Evolutionary conservation across 2,329 filamentous ascomycete genomes (phyloP).

Genomic region (Venturia oleaginea): DNA sequence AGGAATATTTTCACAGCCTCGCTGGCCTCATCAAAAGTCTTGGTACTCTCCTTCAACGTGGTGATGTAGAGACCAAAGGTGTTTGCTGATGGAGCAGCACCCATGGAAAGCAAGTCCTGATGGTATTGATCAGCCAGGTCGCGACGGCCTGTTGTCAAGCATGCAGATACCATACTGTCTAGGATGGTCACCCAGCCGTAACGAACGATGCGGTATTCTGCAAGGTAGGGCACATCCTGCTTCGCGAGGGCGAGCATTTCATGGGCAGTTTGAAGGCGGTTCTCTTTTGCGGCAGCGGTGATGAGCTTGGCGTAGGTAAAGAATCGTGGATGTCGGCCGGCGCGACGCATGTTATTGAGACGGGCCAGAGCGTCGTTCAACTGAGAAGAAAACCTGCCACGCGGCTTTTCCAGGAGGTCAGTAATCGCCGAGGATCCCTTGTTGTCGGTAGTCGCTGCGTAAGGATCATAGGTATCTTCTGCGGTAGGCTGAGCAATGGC

Average conservation of each 20-base stretch:
- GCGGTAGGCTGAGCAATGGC: slow-evolving; percentile 48
- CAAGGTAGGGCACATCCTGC: slow-evolving; percentile 73
- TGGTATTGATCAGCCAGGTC: slow-evolving; percentile 77
- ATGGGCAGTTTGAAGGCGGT: slow-evolving; percentile 71
- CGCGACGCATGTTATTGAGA: slow-evolving; percentile 87
- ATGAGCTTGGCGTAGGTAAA: slow-evolving; percentile 97
- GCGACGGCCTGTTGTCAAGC: slow-evolving; percentile 73
- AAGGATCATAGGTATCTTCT: slow-evolving; percentile 84
- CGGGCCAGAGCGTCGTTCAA: slow-evolving; percentile 73
- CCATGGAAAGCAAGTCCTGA: slow-evolving; percentile 83
- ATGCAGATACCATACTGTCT: slow-evolving; percentile 92
- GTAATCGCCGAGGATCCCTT: slow-evolving; percentile 87
- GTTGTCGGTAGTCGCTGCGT: slow-evolving; percentile 83
- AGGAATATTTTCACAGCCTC: slow-evolving; percentile 97
- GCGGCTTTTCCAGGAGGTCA: slow-evolving; percentile 75
- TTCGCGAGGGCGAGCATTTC: slow-evolving; percentile 87
- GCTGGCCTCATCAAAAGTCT: slow-evolving; percentile 95
- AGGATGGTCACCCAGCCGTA: slow-evolving; percentile 96
- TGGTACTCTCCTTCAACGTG: slow-evolving; percentile 93
- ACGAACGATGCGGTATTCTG: slow-evolving; percentile 77
- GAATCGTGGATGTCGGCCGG: slow-evolving; percentile 85
- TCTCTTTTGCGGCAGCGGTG: slow-evolving; percentile 74
- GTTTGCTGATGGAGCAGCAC: slow-evolving; percentile 86
- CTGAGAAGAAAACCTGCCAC: slow-evolving; percentile 61
- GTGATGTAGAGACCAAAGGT: slow-evolving; percentile 98